Percentiles rank a stretch among this genome's conserved stretches.
These are phyloP conservation scores for Knufia petricola DNA, from an alignment of 2,329 filamentous ascomycete genomes.

Conservation along the genomic window DNA sequence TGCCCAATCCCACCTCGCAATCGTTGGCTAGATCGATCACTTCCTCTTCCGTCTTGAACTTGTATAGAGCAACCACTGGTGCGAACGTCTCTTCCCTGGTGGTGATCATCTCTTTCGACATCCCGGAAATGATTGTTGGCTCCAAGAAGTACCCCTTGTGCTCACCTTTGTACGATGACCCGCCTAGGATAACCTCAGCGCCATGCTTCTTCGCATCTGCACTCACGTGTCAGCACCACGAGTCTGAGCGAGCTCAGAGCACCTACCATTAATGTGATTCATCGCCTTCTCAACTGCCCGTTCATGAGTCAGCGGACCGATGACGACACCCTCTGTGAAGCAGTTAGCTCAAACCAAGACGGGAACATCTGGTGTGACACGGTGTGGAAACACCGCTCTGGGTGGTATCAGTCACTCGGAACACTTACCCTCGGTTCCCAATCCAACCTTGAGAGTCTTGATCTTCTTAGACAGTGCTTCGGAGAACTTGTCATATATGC, in stretches of 20 bases:
- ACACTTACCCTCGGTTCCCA: constrained; percentile 62
- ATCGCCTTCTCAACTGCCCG: constrained; percentile 23
- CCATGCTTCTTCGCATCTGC: constrained; percentile 25
- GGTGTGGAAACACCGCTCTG: no score
- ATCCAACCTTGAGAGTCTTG: constrained; percentile 62
- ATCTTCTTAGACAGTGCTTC: constrained; percentile 62
- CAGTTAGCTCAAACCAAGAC: no score
- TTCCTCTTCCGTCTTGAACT: constrained; percentile 48
- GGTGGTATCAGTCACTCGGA: no score
- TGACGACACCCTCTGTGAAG: constrained; percentile 62
- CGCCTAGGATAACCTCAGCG: constrained; percentile 24
- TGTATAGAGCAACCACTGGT: constrained; percentile 26
- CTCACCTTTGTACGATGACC: constrained; percentile 13
- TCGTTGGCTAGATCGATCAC: constrained; percentile 49
- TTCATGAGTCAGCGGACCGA: constrained; percentile 55
- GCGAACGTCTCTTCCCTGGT: constrained; percentile 54
- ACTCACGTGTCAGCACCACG: no score
- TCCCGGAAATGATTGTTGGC: constrained; percentile 23
- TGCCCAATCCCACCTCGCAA: constrained; percentile 44
- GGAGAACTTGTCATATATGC: constrained; percentile 68
- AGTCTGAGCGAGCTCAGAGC: no score
- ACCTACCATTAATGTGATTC: constrained; percentile 21
- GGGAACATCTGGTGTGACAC: no score
- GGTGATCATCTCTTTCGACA: constrained; percentile 22
- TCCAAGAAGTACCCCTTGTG: constrained; percentile 32